Conservation (phyloP, 2,329 filamentous ascomycete species). For the Acrodontium crateriforme region DNA sequence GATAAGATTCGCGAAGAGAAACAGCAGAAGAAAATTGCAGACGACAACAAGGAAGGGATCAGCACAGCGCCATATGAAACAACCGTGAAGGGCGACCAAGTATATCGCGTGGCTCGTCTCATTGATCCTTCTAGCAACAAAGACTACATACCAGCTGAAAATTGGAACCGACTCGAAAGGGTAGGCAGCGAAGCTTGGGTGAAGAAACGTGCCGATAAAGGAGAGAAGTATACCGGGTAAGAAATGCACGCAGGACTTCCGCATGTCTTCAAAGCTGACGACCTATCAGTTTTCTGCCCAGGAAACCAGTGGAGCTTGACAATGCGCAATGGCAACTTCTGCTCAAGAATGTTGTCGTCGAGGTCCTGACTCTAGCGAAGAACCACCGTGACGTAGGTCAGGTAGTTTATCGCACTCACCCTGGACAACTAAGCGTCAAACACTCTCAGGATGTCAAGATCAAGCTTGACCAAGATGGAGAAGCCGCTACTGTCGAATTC, state of each 20-base stretch:
- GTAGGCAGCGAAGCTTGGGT: conserved; percentile 39
- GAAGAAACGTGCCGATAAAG: conserved; percentile 20
- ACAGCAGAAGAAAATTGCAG: conserved; percentile 1
- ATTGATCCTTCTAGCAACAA: conserved; percentile 12
- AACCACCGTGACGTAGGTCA: conserved; percentile 17
- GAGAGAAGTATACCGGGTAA: conserved; percentile 24
- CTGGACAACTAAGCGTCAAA: conserved; percentile 2
- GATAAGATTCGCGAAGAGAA: conserved; percentile 9
- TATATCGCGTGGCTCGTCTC: conserved; percentile 13
- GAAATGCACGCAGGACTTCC: no score
- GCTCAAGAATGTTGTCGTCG: conserved; percentile 43
- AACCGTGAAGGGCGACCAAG: conserved; percentile 4
- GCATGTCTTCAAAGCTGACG: no score
- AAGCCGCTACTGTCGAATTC: conserved; percentile 2
- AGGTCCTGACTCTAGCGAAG: conserved; percentile 37
- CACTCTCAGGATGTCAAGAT: conserved; percentile 4
- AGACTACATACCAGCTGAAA: conserved; percentile 33
- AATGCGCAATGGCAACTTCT: conserved; percentile 25
- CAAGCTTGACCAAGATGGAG: conserved; percentile 2
- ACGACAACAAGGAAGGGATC: background rate
- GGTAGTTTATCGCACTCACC: conserved; percentile 4
- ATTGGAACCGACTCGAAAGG: conserved; percentile 39
- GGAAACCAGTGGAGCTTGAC: conserved; percentile 22
- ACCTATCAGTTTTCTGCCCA: conserved; percentile 24
- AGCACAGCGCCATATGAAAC: conserved; percentile 5